phyloP scores from a whole-genome alignment of 306 rosid genomes.

The Carpinus fangiana region DNA sequence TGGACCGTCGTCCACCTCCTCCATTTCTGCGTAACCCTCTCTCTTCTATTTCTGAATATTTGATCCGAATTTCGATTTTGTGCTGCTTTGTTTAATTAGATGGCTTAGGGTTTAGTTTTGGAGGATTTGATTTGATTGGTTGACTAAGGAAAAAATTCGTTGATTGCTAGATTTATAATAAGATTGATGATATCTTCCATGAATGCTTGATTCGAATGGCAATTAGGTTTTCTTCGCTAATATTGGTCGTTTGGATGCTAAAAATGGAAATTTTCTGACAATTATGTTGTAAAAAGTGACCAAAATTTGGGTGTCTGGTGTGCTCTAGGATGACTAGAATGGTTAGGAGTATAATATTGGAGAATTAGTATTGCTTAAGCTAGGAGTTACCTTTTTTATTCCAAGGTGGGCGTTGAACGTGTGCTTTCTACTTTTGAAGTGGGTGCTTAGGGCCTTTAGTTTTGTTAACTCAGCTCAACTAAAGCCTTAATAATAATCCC shows the following conservation, averaged over 20 bases:
- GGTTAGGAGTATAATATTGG: not conserved
- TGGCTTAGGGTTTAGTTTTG: not conserved
- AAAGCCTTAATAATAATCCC: too few relatives aligned
- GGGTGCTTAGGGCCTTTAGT: too few relatives aligned
- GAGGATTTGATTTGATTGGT: conserved; percentile 1
- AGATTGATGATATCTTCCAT: too few relatives aligned
- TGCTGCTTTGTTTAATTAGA: not conserved
- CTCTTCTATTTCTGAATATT: not conserved
- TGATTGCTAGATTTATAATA: not conserved
- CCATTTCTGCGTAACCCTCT: conserved; percentile 35
- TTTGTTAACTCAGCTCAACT: too few relatives aligned
- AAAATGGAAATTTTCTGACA: not conserved
- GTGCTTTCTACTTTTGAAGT: too few relatives aligned
- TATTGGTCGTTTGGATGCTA: too few relatives aligned
- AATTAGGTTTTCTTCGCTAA: too few relatives aligned
- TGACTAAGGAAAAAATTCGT: not conserved
- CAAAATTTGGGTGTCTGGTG: not conserved
- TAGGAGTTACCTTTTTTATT: not conserved
- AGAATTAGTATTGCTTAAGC: not conserved
- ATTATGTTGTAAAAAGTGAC: not conserved
- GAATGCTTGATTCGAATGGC: too few relatives aligned
- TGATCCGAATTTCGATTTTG: not conserved
- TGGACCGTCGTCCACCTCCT: conserved; percentile 50
- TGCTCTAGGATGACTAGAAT: not conserved
- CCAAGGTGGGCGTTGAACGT: not conserved